Conservation (phyloP, 129 eudicot genomes). For the Flaveria trinervia region DNA sequence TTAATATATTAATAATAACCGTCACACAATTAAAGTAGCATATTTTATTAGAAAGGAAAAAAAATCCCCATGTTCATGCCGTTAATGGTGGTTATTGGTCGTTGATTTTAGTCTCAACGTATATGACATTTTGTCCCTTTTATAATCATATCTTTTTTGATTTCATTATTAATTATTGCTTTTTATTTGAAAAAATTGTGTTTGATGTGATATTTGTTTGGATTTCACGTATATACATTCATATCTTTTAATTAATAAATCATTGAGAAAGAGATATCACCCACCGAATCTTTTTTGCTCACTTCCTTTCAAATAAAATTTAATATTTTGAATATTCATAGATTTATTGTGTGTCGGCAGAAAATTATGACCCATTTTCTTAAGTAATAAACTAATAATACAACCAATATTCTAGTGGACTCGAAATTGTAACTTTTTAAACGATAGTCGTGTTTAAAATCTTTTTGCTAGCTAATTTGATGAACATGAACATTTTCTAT, state of each 20-base stretch:
- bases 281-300: conserved; percentile 46
- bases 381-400: not conserved
- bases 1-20: not conserved
- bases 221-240: conserved; percentile 27
- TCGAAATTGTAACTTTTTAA: not conserved
- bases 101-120: conserved; percentile 38
- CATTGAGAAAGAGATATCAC: conserved; percentile 40
- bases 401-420: not conserved
- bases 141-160: conserved; percentile 2
- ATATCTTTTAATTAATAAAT: conserved; percentile 23
- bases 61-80: conserved; percentile 41
- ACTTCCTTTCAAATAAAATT: conserved; percentile 20
- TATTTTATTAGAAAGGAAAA: not conserved
- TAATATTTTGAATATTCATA: not conserved
- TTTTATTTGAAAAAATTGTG: conserved; percentile 18
- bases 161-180: conserved; percentile 7
- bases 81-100: conserved; percentile 56
- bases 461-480: not conserved
- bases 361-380: not conserved
- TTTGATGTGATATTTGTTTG: conserved; percentile 37
- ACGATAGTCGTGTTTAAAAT: not conserved
- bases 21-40: not conserved
- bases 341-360: conserved; percentile 27
- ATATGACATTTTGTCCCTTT: conserved; percentile 37
- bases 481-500: too few species aligned